Evolutionary conservation across 2,329 filamentous ascomycete genomes (phyloP), one percentile per base, ranked within the genome.

Genomic region (Pseudogymnoascus sp.): DNA sequence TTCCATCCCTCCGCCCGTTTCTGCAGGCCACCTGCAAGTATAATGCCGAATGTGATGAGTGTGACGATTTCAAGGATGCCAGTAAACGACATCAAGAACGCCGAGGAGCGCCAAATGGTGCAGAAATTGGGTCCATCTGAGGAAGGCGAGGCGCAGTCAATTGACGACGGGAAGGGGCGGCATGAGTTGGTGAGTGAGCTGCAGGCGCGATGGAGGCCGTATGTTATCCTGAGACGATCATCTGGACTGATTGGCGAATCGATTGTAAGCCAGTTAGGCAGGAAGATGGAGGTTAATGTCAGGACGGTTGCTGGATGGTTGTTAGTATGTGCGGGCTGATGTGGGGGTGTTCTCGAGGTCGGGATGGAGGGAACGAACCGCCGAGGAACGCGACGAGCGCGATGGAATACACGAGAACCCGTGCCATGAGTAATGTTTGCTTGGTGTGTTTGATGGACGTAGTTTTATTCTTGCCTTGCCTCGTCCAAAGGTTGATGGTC

Each of bases 91-190:
- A 96, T 91, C 67, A 96, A 77, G 76, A 97, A 97, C 23, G 90
- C 92, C 37, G 91, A 87, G 25, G 87, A 91, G 64, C 90, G 84
- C 93, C 93, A 99, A 82, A 96, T 89, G 70, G 87, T 89, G 80
- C 95, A 97, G 77, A 97, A 97, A 69, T 88, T 84, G 61, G 85
- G 83, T 40, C 34, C 38, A 40, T 42, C 38, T 11, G 59, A 38
- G 3, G 18, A 69, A 2, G 7, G 34, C 81, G 82, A 63, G 79
- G 78, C 12, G 75, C 90, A 93, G 73, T 91, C 87, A 63, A 84
- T 79, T 62, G 82, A 78, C 67, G 82, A 80, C 3, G 91, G 91
- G 74, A 92, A 95, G 34, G 79, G 77, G 23, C 80, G 79, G 75
- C 89, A 93, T 56, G 77, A 75, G 60, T 84, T 80, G 50, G 83